phyloP scores from a whole-genome alignment of 352 stramenopile genomes.

The Globisporangium uncinulatum region DNA sequence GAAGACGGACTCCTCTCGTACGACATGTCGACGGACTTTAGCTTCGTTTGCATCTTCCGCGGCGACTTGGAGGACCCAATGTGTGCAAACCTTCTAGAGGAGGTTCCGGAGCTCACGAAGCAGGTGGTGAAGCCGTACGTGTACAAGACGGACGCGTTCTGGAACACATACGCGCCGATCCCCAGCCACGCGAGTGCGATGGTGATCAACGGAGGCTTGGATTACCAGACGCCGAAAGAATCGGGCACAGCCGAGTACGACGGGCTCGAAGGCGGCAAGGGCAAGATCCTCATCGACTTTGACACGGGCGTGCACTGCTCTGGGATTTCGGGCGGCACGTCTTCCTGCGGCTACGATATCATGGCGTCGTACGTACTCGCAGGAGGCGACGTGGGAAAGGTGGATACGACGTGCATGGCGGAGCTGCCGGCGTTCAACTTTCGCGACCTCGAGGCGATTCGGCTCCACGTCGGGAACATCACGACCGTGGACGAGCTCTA shows the following conservation, averaged over 20 bases:
- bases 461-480: background rate
- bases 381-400: background rate
- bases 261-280: conserved; percentile 8
- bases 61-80: background rate
- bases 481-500: conserved; percentile 1
- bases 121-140: conserved; percentile 9
- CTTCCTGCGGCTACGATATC: background rate
- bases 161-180: conserved; percentile 17
- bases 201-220: conserved; percentile 24
- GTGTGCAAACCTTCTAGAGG: background rate
- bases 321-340: background rate
- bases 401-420: conserved; percentile 1
- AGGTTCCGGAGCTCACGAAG: background rate
- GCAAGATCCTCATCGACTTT: conserved; percentile 17
- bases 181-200: conserved; percentile 18
- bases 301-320: conserved; percentile 1
- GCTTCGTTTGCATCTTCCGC: conserved; percentile 11
- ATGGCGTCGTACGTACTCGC: background rate
- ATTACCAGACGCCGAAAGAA: conserved; percentile 21
- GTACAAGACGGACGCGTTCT: conserved; percentile 32
- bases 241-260: conserved; percentile 14
- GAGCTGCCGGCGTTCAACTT: background rate
- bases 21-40: conserved; percentile 3
- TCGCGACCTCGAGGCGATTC: conserved; percentile 1
- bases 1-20: conserved; percentile 7